Conservation (phyloP, 1,139 yeast genomes). For the Pichia sp. region DNA sequence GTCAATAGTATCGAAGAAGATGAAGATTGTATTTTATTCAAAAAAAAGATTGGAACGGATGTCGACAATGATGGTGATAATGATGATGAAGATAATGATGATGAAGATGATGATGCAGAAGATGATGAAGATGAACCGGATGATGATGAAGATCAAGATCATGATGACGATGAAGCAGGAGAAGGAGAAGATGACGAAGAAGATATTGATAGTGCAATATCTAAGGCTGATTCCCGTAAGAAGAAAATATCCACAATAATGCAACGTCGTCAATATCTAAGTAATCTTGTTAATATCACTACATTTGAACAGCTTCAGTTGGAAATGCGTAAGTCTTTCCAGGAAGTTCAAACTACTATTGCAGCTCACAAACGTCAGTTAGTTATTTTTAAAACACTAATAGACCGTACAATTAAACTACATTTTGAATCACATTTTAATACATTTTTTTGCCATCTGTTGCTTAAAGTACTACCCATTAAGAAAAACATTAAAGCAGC, state of each 20-base stretch:
- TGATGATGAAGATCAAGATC: not conserved
- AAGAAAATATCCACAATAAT: conserved; percentile 1
- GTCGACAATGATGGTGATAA: no score
- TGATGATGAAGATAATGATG: no score
- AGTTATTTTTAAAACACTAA: conserved; percentile 54
- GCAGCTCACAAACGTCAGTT: conserved; percentile 76
- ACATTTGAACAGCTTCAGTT: conserved; percentile 30
- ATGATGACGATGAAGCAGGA: not conserved
- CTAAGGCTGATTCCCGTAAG: conserved; percentile 5
- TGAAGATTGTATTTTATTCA: no score
- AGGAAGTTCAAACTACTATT: conserved; percentile 68
- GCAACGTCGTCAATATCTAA: conserved; percentile 11
- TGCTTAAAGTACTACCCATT: conserved; percentile 60
- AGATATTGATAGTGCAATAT: conserved; percentile 9
- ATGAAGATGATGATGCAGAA: no score
- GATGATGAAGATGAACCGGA: no score
- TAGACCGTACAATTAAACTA: conserved; percentile 47
- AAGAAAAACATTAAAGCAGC: conserved; percentile 70
- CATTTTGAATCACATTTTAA: conserved; percentile 55
- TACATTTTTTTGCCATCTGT: conserved; percentile 49
- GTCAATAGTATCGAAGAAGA: no score
- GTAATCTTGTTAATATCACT: conserved; percentile 15
- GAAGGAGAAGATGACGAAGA: conserved; percentile 10
- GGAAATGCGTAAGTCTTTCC: conserved; percentile 67
- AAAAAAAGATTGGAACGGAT: no score